These are phyloP conservation scores for Aureobasidium sp. DNA, from an alignment of 2,329 filamentous ascomycete species.

Conservation along the genomic window DNA sequence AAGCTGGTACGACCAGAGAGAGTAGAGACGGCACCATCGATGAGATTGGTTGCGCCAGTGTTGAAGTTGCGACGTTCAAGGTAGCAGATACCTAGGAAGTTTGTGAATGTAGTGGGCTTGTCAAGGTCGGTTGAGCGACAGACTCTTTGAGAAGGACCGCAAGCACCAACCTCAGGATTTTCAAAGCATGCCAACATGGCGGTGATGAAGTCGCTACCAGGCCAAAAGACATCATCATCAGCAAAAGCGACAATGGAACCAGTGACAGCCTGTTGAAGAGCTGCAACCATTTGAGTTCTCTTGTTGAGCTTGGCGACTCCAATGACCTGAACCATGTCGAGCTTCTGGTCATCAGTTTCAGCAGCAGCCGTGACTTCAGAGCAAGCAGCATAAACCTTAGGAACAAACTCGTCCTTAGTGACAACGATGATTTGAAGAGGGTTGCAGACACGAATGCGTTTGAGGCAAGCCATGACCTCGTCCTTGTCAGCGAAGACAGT, in stretches of 20 bases:
- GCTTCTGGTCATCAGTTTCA: slow-evolving; percentile 10
- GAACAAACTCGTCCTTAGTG: slow-evolving; percentile 19
- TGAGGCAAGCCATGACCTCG: slow-evolving; percentile 23
- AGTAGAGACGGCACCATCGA: slow-evolving; percentile 53
- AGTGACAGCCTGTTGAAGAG: slow-evolving; percentile 20
- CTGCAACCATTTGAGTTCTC: slow-evolving; percentile 25
- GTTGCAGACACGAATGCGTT: slow-evolving; percentile 17
- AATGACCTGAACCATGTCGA: slow-evolving; percentile 20
- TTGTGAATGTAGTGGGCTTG: slow-evolving; percentile 29
- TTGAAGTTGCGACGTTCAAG: slow-evolving; percentile 57
- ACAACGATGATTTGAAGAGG: slow-evolving; percentile 23
- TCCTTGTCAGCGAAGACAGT: slow-evolving; percentile 25
- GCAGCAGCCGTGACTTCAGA: neutral
- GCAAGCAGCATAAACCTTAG: slow-evolving; percentile 12
- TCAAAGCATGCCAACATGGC: slow-evolving; percentile 32
- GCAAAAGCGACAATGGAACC: slow-evolving; percentile 25
- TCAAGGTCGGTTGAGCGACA: slow-evolving; percentile 27
- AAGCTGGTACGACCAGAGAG: slow-evolving; percentile 49
- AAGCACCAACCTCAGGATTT: slow-evolving; percentile 42
- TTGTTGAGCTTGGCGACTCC: slow-evolving; percentile 27
- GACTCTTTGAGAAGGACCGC: slow-evolving; percentile 50
- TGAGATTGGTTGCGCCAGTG: slow-evolving; percentile 44
- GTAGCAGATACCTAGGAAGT: slow-evolving; percentile 52
- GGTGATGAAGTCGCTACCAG: slow-evolving; percentile 19
- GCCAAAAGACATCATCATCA: slow-evolving; percentile 30